Evolutionary conservation across 192 early-diverging fungal species (phyloP).

Genomic region (Coemansia sp.): DNA sequence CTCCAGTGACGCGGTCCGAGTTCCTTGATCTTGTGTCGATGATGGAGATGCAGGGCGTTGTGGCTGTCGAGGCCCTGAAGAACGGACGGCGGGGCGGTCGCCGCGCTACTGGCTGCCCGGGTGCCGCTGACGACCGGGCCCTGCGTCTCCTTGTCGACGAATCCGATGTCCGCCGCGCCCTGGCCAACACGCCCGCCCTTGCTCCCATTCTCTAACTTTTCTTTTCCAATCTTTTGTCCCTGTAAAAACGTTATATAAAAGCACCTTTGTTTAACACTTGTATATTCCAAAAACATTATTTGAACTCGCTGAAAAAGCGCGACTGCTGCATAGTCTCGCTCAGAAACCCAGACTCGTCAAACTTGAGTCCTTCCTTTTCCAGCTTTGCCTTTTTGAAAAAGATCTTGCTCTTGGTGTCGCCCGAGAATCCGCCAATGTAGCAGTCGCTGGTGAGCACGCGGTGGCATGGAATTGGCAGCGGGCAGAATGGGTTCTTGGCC

Average conservation of each 20-base stretch:
- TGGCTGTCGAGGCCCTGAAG: conserved; percentile 39
- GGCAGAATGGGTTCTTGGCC: conserved; percentile 67
- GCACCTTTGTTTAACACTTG: too few species aligned
- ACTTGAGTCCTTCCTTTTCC: conserved; percentile 61
- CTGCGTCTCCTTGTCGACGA: conserved; percentile 48
- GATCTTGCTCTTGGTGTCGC: conserved; percentile 63
- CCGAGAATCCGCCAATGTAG: conserved; percentile 70
- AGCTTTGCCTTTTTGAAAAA: conserved; percentile 68
- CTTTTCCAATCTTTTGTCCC: too few species aligned
- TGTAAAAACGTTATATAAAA: too few species aligned
- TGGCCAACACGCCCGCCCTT: conserved; percentile 32
- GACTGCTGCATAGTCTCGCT: conserved; percentile 32
- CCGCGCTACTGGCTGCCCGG: conserved; percentile 27
- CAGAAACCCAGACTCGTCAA: conserved; percentile 61
- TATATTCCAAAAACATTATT: not conserved
- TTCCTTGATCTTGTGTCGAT: conserved; percentile 70
- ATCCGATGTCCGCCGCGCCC: conserved; percentile 38
- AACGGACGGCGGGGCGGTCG: conserved; percentile 36
- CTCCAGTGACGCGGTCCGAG: conserved; percentile 73
- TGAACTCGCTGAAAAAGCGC: conserved; percentile 59
- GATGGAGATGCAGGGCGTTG: conserved; percentile 71
- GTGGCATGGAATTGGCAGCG: conserved; percentile 71
- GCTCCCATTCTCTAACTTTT: conserved; percentile 12
- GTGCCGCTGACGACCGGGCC: conserved; percentile 46
- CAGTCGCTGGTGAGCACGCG: conserved; percentile 63